Evolutionary conservation across 2,329 filamentous ascomycete species (phyloP).

Genomic region (Botrytis cinerea): DNA sequence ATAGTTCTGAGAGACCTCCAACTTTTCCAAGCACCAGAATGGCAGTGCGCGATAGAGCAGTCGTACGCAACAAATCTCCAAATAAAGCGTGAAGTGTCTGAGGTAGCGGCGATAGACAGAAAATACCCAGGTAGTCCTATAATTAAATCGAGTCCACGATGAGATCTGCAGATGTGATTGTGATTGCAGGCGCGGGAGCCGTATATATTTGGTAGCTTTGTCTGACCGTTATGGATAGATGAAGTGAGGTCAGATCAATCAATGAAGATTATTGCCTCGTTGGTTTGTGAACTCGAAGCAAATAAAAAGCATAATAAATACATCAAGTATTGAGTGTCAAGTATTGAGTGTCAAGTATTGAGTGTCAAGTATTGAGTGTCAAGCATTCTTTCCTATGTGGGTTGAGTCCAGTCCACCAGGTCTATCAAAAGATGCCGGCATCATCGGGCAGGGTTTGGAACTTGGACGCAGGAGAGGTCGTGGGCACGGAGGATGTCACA

Average conservation of each 20-base stretch:
- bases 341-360: too few species aligned
- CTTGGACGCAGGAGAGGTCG: not conserved
- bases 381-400: not conserved
- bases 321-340: not conserved
- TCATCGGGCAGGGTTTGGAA: not conserved
- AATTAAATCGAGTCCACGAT: not conserved
- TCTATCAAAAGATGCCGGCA: not conserved
- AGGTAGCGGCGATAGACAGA: not conserved
- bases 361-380: not conserved
- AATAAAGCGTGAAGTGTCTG: slow-evolving; percentile 2
- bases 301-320: not conserved
- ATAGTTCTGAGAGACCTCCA: not conserved
- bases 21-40: not conserved
- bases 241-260: not conserved
- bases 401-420: not conserved
- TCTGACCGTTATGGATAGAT: not conserved
- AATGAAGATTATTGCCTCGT: not conserved
- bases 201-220: not conserved
- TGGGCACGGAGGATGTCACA: not conserved
- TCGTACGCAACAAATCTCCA: not conserved
- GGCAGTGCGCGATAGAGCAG: not conserved
- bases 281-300: not conserved
- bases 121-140: not conserved
- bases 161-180: not conserved
- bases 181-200: slow-evolving; percentile 3